Conservation (phyloP, 1,284 basidiomycete genomes). For the Cystobasidiaceae sp. region DNA sequence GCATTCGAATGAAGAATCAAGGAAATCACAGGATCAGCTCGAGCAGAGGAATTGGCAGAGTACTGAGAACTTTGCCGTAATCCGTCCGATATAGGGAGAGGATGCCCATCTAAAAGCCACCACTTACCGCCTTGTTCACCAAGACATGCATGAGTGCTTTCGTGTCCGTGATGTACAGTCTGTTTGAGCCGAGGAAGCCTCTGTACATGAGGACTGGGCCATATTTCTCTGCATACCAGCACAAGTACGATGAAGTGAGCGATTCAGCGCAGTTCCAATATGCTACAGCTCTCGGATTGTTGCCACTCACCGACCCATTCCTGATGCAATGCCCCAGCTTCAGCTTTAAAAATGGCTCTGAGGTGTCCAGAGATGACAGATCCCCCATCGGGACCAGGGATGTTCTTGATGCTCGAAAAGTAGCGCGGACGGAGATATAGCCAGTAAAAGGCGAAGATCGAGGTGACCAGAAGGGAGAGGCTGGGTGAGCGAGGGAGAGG, state of each 20-base stretch:
- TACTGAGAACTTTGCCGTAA: too few relatives aligned
- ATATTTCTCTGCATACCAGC: constrained; percentile 1
- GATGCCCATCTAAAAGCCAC: too few relatives aligned
- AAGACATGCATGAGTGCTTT: constrained; percentile 57
- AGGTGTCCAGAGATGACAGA: neutral
- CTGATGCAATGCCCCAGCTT: neutral
- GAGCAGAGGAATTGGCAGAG: too few relatives aligned
- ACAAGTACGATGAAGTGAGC: neutral
- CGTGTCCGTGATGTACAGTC: constrained; percentile 61
- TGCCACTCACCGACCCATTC: neutral
- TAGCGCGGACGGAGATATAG: neutral
- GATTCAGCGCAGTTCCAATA: neutral
- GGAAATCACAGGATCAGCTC: too few relatives aligned
- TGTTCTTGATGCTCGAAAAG: neutral
- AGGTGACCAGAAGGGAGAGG: neutral
- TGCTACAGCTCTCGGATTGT: neutral
- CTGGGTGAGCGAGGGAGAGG: neutral
- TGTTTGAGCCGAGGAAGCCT: constrained; percentile 44
- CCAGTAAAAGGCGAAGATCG: neutral
- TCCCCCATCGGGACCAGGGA: neutral
- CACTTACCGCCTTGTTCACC: too few relatives aligned
- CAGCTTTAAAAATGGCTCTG: neutral
- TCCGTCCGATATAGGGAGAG: too few relatives aligned
- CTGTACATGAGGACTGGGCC: neutral
- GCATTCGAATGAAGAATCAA: too few relatives aligned